Base-by-base conservation (phyloP, 805 yeast species). In the Kodamaea kaohsiungensis region DNA sequence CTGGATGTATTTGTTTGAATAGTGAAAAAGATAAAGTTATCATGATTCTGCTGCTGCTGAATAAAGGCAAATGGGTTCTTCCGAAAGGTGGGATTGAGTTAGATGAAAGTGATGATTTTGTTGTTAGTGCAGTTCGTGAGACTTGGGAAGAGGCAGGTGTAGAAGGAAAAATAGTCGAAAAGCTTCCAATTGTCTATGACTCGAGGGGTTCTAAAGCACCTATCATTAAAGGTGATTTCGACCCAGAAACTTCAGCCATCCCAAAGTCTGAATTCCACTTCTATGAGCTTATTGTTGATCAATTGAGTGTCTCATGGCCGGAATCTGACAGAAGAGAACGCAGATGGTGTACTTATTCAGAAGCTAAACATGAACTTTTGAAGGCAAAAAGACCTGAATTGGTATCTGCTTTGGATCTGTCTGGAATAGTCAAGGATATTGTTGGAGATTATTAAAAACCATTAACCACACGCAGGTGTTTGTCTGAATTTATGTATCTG, bases 101-200 rank as follows among this genome's bases (percentile, higher is more conserved):
- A 27, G 99, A 95, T 68, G 99, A 90, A 69, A 70, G 73, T 3
- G 79, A 75, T 43, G 78, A 74, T 55, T 74, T 59, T 51, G 68
- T 66, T 7, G 66, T 71, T 3, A 73, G 89, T 4, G 98, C 98
- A 0, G 74, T 80, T 15, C 77, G 99, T 55, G 99, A 95, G 66
- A 89, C 96, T 0, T 95, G 99, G 99, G 99, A 95, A 69, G 99
- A 95, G 71, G 95, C 96, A 0, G 99, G 99, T 0, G 89, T 89
- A 19, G 81, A 80, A 37, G 97, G 98, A 7, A 72, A 67, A 15
- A 77, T 91, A 3, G 62, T 75, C 3, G 61, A 65, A 42, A 76
- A 77, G 55, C 71, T 93, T 43, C 96, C 93, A 0, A 75, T 81
- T 0, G 86, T 89, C 22, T 81, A 80, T 47, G 97, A 92, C 57